These are phyloP conservation scores for Cyberlindnera japonica DNA, from an alignment of 805 yeast species.

Conservation along the genomic window DNA sequence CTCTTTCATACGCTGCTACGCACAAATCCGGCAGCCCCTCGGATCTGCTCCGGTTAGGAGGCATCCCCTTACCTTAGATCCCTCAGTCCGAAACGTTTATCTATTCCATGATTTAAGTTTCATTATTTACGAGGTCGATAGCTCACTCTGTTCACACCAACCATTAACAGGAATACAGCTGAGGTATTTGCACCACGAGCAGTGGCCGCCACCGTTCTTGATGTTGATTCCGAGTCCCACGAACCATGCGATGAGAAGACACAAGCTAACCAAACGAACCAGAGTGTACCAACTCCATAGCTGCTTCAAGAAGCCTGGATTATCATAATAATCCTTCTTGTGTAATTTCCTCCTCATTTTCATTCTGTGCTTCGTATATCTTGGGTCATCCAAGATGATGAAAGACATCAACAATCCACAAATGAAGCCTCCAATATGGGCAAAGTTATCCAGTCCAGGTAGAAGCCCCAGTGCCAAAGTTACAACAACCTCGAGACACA, in stretches of 20 bases:
- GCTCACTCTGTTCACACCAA: constrained; percentile 58
- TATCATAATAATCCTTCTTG: no score
- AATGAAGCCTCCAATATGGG: constrained; percentile 73
- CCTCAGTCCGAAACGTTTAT: not conserved
- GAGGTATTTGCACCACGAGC: constrained; percentile 72
- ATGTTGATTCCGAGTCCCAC: constrained; percentile 47
- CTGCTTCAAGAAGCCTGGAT: no score
- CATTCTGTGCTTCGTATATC: constrained; percentile 31
- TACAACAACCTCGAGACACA: constrained; percentile 54
- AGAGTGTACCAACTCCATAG: constrained; percentile 54
- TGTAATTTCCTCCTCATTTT: constrained; percentile 25
- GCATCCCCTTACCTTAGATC: no score
- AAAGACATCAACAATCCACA: constrained; percentile 53
- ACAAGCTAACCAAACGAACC: constrained; percentile 43
- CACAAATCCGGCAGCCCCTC: no score
- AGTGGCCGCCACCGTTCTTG: constrained; percentile 45
- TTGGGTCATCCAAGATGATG: constrained; percentile 53
- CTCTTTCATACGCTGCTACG: no score
- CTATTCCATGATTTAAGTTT: not conserved
- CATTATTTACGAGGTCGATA: constrained; percentile 6
- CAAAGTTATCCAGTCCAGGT: constrained; percentile 73
- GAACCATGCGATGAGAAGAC: constrained; percentile 46
- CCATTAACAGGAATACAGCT: constrained; percentile 67
- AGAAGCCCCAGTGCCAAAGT: constrained; percentile 61
- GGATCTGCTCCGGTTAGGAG: no score